A percentile compares a stretch with the other conserved stretches of the same genome.
Evolutionary conservation across 495 filamentous ascomycete species (phyloP).

Genomic region (Clavariopsis aquatica): DNA sequence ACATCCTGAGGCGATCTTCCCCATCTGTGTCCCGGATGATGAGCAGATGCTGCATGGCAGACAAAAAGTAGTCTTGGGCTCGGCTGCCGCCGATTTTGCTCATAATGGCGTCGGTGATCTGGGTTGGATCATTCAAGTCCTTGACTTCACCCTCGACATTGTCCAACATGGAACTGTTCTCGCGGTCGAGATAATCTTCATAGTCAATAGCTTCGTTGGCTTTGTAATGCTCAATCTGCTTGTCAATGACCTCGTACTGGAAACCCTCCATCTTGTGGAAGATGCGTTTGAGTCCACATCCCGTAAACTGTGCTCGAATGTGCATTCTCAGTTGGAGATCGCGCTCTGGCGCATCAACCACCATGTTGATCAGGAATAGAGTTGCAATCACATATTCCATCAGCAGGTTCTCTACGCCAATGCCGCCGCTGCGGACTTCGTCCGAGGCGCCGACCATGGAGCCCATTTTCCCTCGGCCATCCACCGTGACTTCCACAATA

Average conservation of each 20-base stretch:
- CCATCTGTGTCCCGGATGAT: constrained; percentile 90
- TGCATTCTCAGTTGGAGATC: constrained; percentile 91
- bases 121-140: constrained; percentile 88
- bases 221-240: constrained; percentile 92
- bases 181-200: constrained; percentile 91
- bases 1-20: constrained; percentile 92
- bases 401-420: constrained; percentile 97
- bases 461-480: constrained; percentile 97
- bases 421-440: constrained; percentile 93
- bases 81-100: constrained; percentile 79
- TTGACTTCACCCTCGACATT: constrained; percentile 87
- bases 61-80: constrained; percentile 93
- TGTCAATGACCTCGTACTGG: constrained; percentile 97
- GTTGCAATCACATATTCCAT: constrained; percentile 99
- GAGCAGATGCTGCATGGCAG: constrained; percentile 91
- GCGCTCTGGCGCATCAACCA: constrained; percentile 85
- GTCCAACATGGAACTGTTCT: constrained; percentile 86
- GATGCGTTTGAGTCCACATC: constrained; percentile 93
- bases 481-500: constrained; percentile 94
- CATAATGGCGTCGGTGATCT: constrained; percentile 93
- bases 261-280: constrained; percentile 97
- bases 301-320: constrained; percentile 92
- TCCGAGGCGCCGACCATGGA: constrained; percentile 95
- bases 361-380: constrained; percentile 93
- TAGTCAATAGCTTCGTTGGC: constrained; percentile 97